Conservation (phyloP, 768 basidiomycete species). For the Russula dissimulans region DNA sequence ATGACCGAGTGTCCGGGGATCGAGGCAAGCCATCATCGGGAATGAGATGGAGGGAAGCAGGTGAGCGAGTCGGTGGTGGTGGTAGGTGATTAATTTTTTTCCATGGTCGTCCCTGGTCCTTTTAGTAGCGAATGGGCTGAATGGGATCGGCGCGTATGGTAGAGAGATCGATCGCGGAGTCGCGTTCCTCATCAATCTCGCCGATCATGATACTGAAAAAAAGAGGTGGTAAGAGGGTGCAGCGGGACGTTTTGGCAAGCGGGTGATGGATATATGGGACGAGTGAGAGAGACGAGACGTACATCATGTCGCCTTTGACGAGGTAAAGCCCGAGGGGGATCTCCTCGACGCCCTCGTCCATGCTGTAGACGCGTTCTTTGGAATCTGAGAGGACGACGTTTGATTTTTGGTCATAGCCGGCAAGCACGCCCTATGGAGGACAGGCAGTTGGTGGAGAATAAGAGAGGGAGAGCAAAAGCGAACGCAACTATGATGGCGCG, state of each 20-base stretch:
- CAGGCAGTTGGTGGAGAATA: background rate
- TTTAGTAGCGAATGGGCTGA: conserved; percentile 66
- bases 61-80: background rate
- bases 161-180: conserved; percentile 63
- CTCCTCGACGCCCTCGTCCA: conserved; percentile 91
- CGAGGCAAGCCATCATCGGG: background rate
- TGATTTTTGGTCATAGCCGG: conserved; percentile 90
- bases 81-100: background rate
- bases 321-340: conserved; percentile 91
- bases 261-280: too few relatives aligned
- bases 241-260: background rate
- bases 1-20: background rate
- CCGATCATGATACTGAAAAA: conserved; percentile 59
- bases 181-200: conserved; percentile 77
- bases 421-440: conserved; percentile 64
- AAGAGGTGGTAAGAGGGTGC: background rate
- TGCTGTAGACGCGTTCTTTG: conserved; percentile 86
- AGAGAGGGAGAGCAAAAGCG: background rate
- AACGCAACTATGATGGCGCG: conserved; percentile 79
- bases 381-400: conserved; percentile 93
- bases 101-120: background rate
- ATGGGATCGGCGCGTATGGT: conserved; percentile 84
- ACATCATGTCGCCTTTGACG: conserved; percentile 99
- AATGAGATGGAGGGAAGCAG: background rate
- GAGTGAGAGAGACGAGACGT: conserved; percentile 29